Evolutionary conservation across 106 monocot genomes (phyloP).

Genomic region (Apostasia ramifera): DNA sequence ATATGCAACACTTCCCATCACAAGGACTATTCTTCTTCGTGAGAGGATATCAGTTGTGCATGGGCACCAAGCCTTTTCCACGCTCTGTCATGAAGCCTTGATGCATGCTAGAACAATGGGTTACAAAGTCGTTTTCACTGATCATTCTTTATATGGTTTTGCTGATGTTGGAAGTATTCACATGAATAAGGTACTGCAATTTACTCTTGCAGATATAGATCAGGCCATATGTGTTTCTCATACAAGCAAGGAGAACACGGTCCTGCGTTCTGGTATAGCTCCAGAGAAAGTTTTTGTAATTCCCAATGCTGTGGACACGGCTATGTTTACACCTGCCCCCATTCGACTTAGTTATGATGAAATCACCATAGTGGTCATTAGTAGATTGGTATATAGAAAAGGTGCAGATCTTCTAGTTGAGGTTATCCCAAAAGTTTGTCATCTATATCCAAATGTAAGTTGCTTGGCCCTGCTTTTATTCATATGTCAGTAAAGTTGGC

Average conservation of each 20-base stretch:
- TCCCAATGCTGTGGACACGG: slow-evolving; percentile 95
- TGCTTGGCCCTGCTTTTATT: not conserved
- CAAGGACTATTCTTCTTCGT: slow-evolving; percentile 72
- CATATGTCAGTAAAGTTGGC: not conserved
- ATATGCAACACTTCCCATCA: slow-evolving; percentile 71
- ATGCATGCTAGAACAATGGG: slow-evolving; percentile 97
- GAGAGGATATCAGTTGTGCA: slow-evolving; percentile 90
- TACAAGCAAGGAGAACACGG: slow-evolving; percentile 97
- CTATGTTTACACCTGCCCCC: slow-evolving; percentile 85
- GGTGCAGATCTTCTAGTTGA: slow-evolving; percentile 97
- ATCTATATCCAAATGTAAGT: slow-evolving; percentile 76
- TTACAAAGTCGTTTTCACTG: slow-evolving; percentile 81
- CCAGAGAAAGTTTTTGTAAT: slow-evolving; percentile 87
- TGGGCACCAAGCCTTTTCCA: slow-evolving; percentile 97
- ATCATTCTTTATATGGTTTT: slow-evolving; percentile 97
- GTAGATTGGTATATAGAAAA: slow-evolving; percentile 91
- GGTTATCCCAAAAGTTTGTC: slow-evolving; percentile 92
- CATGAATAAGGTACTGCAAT: slow-evolving; percentile 97
- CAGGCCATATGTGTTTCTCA: slow-evolving; percentile 96
- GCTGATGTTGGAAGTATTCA: slow-evolving; percentile 92
- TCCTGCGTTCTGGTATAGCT: slow-evolving; percentile 74
- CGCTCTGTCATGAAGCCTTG: slow-evolving; percentile 90
- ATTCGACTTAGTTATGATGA: slow-evolving; percentile 57
- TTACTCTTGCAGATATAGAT: slow-evolving; percentile 86
- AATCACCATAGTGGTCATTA: slow-evolving; percentile 84